Conservation (phyloP, 176 grass and related monocot species). For the Triticum timopheevii region DNA sequence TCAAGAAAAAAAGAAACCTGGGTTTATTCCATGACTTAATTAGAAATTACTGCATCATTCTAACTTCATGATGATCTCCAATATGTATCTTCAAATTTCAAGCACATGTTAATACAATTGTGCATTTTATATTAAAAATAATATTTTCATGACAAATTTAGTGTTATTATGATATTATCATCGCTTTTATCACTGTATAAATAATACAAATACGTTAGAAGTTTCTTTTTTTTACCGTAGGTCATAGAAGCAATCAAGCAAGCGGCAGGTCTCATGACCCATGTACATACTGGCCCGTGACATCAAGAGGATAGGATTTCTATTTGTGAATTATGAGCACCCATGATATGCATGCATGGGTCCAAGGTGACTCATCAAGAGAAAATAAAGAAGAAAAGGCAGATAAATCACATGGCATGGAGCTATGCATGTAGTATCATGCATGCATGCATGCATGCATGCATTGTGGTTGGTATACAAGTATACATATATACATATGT, state of each 20-base stretch:
- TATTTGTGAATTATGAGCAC: conserved; percentile 41
- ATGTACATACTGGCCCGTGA: conserved; percentile 37
- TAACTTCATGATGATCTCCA: no score
- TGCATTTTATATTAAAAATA: no score
- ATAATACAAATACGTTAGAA: no score
- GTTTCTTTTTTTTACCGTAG: background rate
- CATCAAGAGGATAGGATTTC: conserved; percentile 29
- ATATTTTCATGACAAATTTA: no score
- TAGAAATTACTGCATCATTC: no score
- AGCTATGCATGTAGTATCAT: conserved; percentile 1
- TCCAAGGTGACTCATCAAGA: conserved; percentile 25
- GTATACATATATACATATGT: background rate
- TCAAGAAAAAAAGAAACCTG: no score
- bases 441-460: background rate
- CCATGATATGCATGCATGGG: conserved; percentile 33
- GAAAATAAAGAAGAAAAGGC: background rate
- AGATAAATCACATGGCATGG: conserved; percentile 24
- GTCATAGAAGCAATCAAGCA: background rate
- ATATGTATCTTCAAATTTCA: no score
- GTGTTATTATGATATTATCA: no score
- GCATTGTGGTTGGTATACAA: conserved; percentile 20
- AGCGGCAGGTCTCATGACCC: background rate
- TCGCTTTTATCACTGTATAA: no score
- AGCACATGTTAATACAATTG: no score
- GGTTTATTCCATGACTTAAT: no score